Evolutionary conservation across 2,329 filamentous ascomycete genomes (phyloP), one percentile per base, ranked within the genome.

Genomic region (Cytospora leucostoma): DNA sequence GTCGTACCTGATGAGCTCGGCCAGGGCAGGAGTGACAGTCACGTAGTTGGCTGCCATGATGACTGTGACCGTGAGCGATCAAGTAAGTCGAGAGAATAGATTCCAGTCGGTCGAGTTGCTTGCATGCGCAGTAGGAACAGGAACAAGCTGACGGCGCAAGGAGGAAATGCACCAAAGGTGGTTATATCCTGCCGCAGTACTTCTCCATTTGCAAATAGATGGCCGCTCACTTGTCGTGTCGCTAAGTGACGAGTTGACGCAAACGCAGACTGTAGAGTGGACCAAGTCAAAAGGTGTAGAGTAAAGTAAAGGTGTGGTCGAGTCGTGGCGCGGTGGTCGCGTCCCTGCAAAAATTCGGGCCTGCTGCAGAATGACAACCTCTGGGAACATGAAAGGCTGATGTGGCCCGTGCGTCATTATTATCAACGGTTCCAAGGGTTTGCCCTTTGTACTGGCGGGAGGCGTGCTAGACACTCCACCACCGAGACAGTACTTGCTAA

Each of bases 1-100:
- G 38, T 67, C 77, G 57, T 73, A 86, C 84, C 77, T 83, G 70
- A 86, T 84, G 61, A 87, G 79, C 78, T 86, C 84, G 66, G 81
- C 78, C 75, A 85, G 83, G 70, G 82, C 81, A 67, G 84, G 74
- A 19, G 78, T 78, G 49, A 81, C 71, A 44, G 73, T 64, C 54
- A 66, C 64, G 57, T 66, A 66, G 58, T 60, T 63, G 19, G 64
- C 64, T 19, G 63, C 61, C 68, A 67, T 66, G 64, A 66, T 68
- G 71, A 67, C 56, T 67, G 69, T 53, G 59, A 57, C 50, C 38
- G 35, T 32, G 49, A 32, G n/a, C 7, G 15, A 56, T 13, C n/a
- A 40, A 53, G 38, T 50, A 37, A 27, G 50, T 21, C 44, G 37
- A 38, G 17, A 13, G 54, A 10, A 53, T 47, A n/a, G 27, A 38